Percentiles rank a stretch among this genome's conserved stretches.
Conservation (phyloP, 75 land plant species). For the Larix kaempferi region DNA sequence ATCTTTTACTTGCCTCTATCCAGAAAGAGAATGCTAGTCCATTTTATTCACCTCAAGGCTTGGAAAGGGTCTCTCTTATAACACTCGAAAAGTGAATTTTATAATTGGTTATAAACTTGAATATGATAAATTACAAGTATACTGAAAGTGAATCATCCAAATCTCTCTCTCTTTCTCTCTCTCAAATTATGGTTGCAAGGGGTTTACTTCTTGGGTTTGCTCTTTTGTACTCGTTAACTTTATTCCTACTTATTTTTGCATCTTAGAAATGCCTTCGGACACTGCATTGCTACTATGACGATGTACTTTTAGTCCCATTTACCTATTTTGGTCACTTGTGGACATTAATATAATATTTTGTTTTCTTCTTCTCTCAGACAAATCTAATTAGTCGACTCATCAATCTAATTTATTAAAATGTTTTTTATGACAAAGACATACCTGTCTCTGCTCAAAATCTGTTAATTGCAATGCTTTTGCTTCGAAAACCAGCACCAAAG, state of each 20-base stretch:
- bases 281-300: too few relatives aligned
- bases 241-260: too few relatives aligned
- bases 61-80: background rate
- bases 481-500: slow-evolving; percentile 76
- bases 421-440: background rate
- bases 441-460: slow-evolving; percentile 92
- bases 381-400: background rate
- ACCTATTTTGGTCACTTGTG: too few relatives aligned
- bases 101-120: background rate
- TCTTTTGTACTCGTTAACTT: too few relatives aligned
- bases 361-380: too few relatives aligned
- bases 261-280: too few relatives aligned
- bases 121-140: background rate
- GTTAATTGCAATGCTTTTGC: slow-evolving; percentile 80
- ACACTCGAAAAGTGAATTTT: background rate
- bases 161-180: too few relatives aligned
- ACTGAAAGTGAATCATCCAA: too few relatives aligned
- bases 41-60: background rate
- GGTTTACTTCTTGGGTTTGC: too few relatives aligned
- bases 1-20: background rate
- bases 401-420: background rate
- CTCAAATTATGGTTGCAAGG: too few relatives aligned
- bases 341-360: too few relatives aligned
- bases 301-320: too few relatives aligned
- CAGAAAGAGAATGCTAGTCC: background rate